These are phyloP conservation scores for Russula sp. DNA, from an alignment of 768 basidiomycete species.

Conservation along the genomic window DNA sequence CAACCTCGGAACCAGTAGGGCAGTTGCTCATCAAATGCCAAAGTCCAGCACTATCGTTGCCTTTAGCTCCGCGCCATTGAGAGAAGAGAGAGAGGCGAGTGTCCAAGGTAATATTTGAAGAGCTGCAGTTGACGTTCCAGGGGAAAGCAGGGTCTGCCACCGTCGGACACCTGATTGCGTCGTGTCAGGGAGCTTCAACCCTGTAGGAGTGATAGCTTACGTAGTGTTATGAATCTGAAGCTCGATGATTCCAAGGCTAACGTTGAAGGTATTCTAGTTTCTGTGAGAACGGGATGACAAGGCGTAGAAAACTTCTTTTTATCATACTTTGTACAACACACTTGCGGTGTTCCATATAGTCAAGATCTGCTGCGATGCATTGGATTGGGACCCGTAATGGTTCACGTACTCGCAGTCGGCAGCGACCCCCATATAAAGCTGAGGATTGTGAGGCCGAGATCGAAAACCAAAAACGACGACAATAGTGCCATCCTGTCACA, in stretches of 20 bases:
- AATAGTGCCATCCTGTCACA: slow-evolving; percentile 22
- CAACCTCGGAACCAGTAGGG: slow-evolving; percentile 72
- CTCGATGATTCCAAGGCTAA: slow-evolving; percentile 78
- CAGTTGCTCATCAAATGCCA: slow-evolving; percentile 89
- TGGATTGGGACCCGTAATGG: slow-evolving; percentile 53
- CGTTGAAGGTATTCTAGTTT: slow-evolving; percentile 62
- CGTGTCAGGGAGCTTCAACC: not conserved
- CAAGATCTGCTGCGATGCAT: slow-evolving; percentile 68
- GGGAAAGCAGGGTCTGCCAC: slow-evolving; percentile 42
- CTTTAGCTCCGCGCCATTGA: slow-evolving; percentile 69
- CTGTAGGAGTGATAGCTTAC: slow-evolving; percentile 28
- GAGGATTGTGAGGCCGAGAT: not conserved
- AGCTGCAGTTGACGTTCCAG: slow-evolving; percentile 70
- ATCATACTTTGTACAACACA: slow-evolving; percentile 53
- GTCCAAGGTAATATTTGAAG: slow-evolving; percentile 47
- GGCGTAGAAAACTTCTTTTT: not conserved
- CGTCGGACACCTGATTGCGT: slow-evolving; percentile 48
- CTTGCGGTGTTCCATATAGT: slow-evolving; percentile 77
- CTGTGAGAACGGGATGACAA: not conserved
- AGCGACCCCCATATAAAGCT: slow-evolving; percentile 80
- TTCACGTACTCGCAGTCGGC: slow-evolving; percentile 76
- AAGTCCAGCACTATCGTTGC: slow-evolving; percentile 67
- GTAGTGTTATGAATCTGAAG: slow-evolving; percentile 59
- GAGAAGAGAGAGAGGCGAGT: slow-evolving; percentile 71
- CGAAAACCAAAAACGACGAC: not conserved